These are phyloP conservation scores for Aspergillus hancockii DNA, from an alignment of 495 filamentous ascomycete genomes.

Conservation along the genomic window DNA sequence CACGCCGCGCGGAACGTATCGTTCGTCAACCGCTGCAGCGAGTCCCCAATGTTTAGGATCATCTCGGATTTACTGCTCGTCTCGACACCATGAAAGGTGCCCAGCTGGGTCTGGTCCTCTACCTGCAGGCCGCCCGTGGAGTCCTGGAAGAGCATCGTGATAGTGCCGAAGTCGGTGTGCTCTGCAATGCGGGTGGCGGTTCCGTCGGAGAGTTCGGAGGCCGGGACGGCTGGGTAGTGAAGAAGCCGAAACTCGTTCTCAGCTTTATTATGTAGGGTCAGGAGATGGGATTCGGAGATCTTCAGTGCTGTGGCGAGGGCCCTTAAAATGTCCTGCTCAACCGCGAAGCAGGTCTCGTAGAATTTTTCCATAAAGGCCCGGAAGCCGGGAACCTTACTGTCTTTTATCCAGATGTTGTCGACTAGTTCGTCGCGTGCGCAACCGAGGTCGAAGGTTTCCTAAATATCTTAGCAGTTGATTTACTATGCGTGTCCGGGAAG, in stretches of 20 bases:
- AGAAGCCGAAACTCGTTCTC: conserved; percentile 52
- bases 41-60: conserved; percentile 67
- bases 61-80: conserved; percentile 51
- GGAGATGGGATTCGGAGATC: conserved; percentile 47
- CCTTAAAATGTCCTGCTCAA: conserved; percentile 46
- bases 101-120: conserved; percentile 34
- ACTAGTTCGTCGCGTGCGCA: conserved; percentile 44
- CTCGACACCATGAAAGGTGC: conserved; percentile 45
- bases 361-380: conserved; percentile 56
- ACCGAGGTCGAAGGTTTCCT: conserved; percentile 67
- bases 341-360: conserved; percentile 36
- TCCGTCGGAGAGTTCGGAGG: conserved; percentile 23
- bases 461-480: neutral
- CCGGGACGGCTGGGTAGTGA: conserved; percentile 39
- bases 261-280: conserved; percentile 43
- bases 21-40: conserved; percentile 62
- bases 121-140: conserved; percentile 45
- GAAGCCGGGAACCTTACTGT: conserved; percentile 59
- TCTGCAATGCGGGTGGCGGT: conserved; percentile 34
- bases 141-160: conserved; percentile 55
- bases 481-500: neutral
- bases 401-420: conserved; percentile 60
- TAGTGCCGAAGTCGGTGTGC: conserved; percentile 49
- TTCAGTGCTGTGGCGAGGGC: conserved; percentile 45
- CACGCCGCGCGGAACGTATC: conserved; percentile 43